These are phyloP conservation scores for Metarhizium humberi DNA, from an alignment of 2,329 filamentous ascomycete species.

Conservation along the genomic window DNA sequence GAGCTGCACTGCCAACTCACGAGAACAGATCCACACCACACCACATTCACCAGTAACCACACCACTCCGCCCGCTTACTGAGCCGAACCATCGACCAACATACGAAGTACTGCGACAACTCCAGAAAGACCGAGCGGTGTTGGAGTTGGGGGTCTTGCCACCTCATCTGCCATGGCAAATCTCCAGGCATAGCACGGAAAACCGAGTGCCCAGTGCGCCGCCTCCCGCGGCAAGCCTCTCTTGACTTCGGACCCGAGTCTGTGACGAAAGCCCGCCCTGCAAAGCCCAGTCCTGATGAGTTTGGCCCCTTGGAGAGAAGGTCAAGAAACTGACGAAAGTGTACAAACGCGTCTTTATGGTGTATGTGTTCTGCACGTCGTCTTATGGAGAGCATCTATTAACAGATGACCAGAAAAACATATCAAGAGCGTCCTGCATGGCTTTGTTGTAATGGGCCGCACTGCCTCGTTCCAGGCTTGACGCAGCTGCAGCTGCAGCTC, in stretches of 20 bases:
- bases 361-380: neutral
- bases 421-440: neutral
- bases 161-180: neutral
- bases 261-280: neutral
- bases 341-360: neutral
- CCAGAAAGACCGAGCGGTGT: neutral
- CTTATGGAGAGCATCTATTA: neutral
- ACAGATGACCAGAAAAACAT: neutral
- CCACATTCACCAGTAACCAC: neutral
- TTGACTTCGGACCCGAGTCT: neutral
- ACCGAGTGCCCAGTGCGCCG: neutral
- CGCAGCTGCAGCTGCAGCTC: neutral
- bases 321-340: neutral
- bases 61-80: neutral
- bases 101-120: neutral
- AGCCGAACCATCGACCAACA: neutral
- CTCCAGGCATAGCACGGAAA: neutral
- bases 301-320: neutral
- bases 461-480: neutral
- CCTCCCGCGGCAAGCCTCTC: neutral
- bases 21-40: neutral
- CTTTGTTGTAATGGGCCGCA: neutral
- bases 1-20: slow-evolving; percentile 21
- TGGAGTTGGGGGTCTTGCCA: neutral
- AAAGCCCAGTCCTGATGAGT: neutral